A percentile compares a stretch with the other conserved stretches of the same genome.
Conservation (phyloP, 2,329 filamentous ascomycete species). For the Exutisphaerella laricina region DNA sequence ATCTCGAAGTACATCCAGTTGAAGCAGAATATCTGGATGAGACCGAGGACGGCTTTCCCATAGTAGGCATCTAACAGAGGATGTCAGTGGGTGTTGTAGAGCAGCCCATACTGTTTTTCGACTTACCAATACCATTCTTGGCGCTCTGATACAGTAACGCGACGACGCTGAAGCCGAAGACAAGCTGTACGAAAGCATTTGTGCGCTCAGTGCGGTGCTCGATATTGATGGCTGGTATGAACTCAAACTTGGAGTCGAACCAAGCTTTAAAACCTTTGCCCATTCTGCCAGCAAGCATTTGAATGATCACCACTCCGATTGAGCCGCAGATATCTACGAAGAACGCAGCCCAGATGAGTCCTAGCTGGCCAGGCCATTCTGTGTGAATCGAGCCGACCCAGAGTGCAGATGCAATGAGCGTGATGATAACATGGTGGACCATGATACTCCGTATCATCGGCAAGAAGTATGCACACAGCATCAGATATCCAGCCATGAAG, state of each 20-base stretch:
- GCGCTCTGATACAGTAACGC: slow-evolving; percentile 56
- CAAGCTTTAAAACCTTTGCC: slow-evolving; percentile 17
- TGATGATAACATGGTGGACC: slow-evolving; percentile 44
- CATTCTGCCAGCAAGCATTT: slow-evolving; percentile 24
- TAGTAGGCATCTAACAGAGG: slow-evolving; percentile 47
- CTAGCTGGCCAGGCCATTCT: slow-evolving; percentile 49
- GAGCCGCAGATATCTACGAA: slow-evolving; percentile 49
- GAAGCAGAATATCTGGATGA: slow-evolving; percentile 32
- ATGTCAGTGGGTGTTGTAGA: background rate
- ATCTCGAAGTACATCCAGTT: slow-evolving; percentile 44
- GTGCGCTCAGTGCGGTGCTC: slow-evolving; percentile 61
- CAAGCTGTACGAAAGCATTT: slow-evolving; percentile 59
- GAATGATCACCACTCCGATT: slow-evolving; percentile 39
- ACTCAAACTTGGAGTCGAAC: slow-evolving; percentile 47
- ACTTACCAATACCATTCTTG: slow-evolving; percentile 39
- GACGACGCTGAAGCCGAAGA: slow-evolving; percentile 60
- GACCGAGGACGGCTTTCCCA: slow-evolving; percentile 51
- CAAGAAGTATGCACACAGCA: slow-evolving; percentile 45
- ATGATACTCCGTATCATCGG: slow-evolving; percentile 56
- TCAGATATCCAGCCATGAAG: slow-evolving; percentile 47
- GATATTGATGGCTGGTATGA: slow-evolving; percentile 54
- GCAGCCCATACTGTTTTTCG: background rate
- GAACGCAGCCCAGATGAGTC: slow-evolving; percentile 53
- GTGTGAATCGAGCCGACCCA: slow-evolving; percentile 59
- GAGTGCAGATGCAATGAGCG: slow-evolving; percentile 46